Conservation (phyloP, 345 rosid genomes). For the Populus pruinosa region DNA sequence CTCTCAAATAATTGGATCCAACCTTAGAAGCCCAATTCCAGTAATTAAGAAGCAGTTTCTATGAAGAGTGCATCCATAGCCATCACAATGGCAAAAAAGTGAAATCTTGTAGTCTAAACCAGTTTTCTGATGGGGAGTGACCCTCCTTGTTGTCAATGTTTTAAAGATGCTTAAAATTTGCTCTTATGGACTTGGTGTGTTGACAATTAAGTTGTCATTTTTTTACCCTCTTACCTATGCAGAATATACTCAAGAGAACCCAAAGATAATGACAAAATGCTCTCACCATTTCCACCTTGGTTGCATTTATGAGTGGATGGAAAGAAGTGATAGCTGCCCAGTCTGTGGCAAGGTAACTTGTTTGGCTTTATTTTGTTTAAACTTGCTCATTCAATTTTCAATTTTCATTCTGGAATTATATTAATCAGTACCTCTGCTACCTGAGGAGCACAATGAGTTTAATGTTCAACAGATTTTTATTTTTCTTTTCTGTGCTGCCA, state of each 20-base stretch:
- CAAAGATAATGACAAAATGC: slow-evolving; percentile 85
- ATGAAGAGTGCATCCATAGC: neutral
- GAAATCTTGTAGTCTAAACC: neutral
- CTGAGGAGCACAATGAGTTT: neutral
- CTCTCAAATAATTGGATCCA: neutral
- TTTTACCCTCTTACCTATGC: slow-evolving; percentile 23
- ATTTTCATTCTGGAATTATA: neutral
- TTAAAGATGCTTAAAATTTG: slow-evolving; percentile 7
- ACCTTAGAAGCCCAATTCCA: neutral
- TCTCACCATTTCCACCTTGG: slow-evolving; percentile 96
- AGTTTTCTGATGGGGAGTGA: neutral
- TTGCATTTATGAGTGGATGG: slow-evolving; percentile 99
- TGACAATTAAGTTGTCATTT: neutral
- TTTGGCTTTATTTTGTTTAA: slow-evolving; percentile 1
- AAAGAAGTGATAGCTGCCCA: slow-evolving; percentile 96
- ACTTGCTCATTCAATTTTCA: neutral
- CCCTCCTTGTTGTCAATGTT: neutral
- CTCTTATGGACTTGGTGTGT: neutral
- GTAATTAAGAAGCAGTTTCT: neutral
- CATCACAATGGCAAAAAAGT: neutral
- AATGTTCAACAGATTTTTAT: neutral
- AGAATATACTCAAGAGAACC: slow-evolving; percentile 93
- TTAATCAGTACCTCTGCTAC: neutral
- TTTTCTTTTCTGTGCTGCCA: neutral
- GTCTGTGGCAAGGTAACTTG: slow-evolving; percentile 89